These are phyloP conservation scores for Talaromyces atroroseus DNA, from an alignment of 2,329 filamentous ascomycete species.

Conservation along the genomic window DNA sequence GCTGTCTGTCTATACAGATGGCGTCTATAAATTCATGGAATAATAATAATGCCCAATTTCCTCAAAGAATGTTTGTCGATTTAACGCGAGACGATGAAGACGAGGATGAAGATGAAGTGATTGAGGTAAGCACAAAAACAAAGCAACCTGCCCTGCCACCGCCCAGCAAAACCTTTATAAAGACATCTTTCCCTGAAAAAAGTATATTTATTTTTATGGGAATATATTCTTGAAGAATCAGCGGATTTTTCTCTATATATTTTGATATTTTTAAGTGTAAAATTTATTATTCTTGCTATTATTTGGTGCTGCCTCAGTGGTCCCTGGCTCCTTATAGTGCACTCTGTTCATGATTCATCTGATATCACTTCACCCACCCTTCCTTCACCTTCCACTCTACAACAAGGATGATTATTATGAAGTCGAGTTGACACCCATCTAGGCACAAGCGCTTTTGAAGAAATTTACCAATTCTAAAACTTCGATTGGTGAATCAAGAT, in stretches of 20 bases:
- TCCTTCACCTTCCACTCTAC: neutral
- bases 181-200: neutral
- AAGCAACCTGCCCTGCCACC: neutral
- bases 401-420: neutral
- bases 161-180: neutral
- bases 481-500: neutral
- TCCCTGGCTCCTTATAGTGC: too few species aligned
- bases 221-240: neutral
- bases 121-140: constrained; percentile 3
- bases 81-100: constrained; percentile 2
- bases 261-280: constrained; percentile 11
- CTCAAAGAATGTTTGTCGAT: neutral
- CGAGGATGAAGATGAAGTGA: neutral
- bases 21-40: neutral
- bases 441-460: neutral
- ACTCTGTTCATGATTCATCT: too few species aligned
- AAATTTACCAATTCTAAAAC: neutral
- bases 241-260: constrained; percentile 6
- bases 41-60: neutral
- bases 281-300: neutral
- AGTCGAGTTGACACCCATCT: neutral
- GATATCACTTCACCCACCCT: neutral
- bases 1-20: neutral
- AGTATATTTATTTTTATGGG: neutral
- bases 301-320: neutral